phyloP scores from a whole-genome alignment of 2,329 filamentous ascomycete genomes.

The Ascomycota sp. region DNA sequence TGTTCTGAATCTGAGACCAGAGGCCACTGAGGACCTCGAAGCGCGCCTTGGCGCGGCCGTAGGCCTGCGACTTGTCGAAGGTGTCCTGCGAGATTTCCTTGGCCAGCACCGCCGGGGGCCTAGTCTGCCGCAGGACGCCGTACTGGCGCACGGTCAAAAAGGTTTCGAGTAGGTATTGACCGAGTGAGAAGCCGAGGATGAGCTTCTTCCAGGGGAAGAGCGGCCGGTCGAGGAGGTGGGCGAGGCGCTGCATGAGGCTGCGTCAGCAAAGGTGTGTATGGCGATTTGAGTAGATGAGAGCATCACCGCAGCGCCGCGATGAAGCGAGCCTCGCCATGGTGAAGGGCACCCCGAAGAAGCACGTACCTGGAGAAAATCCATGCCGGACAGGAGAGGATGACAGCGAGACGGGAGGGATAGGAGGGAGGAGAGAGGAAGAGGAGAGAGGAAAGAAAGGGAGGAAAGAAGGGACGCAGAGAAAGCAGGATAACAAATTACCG shows the following conservation, averaged over 20 bases:
- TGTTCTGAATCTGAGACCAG: slow-evolving; percentile 72
- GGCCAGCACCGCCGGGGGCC: slow-evolving; percentile 67
- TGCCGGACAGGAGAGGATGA: slow-evolving; percentile 10
- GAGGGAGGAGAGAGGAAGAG: neutral
- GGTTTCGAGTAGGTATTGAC: slow-evolving; percentile 77
- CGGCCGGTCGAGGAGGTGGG: slow-evolving; percentile 72
- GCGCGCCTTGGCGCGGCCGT: slow-evolving; percentile 87
- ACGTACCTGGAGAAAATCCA: slow-evolving; percentile 26
- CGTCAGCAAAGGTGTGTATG: too few relatives aligned
- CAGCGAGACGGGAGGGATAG: too few relatives aligned
- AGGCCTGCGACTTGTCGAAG: slow-evolving; percentile 89
- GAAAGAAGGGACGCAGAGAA: too few relatives aligned
- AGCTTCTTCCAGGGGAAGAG: slow-evolving; percentile 95
- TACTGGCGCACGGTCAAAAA: slow-evolving; percentile 85
- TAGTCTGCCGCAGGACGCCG: slow-evolving; percentile 58
- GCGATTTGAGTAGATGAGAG: neutral
- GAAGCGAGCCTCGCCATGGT: too few relatives aligned
- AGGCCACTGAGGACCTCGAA: slow-evolving; percentile 66
- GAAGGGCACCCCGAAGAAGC: too few relatives aligned
- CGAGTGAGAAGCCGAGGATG: slow-evolving; percentile 82
- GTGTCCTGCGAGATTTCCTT: slow-evolving; percentile 77
- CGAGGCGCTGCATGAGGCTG: slow-evolving; percentile 50
- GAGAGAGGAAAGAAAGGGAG: neutral
- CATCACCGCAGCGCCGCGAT: too few relatives aligned
- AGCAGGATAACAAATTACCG: too few relatives aligned